phyloP scores from a whole-genome alignment of 345 rosid genomes.

The Aurinia saxatilis region DNA sequence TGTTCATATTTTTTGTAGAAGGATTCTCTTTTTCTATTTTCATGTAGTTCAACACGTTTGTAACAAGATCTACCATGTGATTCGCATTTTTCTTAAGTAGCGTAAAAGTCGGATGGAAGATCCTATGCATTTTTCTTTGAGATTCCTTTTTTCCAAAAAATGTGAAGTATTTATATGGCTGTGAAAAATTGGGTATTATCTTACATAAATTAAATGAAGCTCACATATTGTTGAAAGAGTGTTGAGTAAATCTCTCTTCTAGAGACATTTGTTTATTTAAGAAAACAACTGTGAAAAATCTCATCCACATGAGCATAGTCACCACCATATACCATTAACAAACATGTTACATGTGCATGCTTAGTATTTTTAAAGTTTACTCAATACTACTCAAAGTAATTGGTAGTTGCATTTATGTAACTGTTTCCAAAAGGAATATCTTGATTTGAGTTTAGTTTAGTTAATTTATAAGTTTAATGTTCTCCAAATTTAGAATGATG shows the following conservation, averaged over 20 bases:
- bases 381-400: neutral
- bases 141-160: neutral
- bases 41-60: conserved; percentile 22
- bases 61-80: conserved; percentile 17
- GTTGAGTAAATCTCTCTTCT: neutral
- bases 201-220: neutral
- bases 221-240: neutral
- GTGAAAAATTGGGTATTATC: neutral
- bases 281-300: neutral
- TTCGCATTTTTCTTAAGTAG: conserved; percentile 18
- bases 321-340: neutral
- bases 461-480: neutral
- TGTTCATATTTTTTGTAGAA: too few relatives aligned
- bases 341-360: neutral
- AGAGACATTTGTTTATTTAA: conserved; percentile 1
- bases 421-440: neutral
- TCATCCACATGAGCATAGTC: too few relatives aligned
- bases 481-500: neutral
- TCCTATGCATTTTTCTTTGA: neutral
- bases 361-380: neutral
- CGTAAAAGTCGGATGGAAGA: conserved; percentile 17
- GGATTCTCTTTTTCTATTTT: too few relatives aligned
- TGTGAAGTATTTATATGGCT: conserved; percentile 7
- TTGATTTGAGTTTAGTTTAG: neutral
- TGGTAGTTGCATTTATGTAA: too few relatives aligned